Conservation (phyloP, 768 basidiomycete species). For the Lactifluus pinguis region DNA sequence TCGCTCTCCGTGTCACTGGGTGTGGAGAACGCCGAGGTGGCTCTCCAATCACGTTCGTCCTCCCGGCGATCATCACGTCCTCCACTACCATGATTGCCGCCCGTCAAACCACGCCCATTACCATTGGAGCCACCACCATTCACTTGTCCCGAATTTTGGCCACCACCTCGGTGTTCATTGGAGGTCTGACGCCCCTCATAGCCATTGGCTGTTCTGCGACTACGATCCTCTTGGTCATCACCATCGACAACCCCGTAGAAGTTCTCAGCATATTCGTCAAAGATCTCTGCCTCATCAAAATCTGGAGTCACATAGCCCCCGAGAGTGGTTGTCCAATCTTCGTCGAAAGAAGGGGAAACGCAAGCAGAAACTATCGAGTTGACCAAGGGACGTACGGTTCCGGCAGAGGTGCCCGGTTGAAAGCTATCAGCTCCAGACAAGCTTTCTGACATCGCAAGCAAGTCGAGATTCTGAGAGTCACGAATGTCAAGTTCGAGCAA, state of each 20-base stretch:
- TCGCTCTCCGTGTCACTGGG: conserved; percentile 29
- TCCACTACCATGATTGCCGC: conserved; percentile 21
- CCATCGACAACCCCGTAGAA: conserved; percentile 5
- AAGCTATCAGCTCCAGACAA: conserved; percentile 23
- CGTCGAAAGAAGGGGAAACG: conserved; percentile 11
- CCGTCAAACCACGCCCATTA: conserved; percentile 11
- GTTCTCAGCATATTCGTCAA: background rate
- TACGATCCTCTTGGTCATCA: background rate
- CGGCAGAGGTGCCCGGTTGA: conserved; percentile 39
- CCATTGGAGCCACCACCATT: conserved; percentile 25
- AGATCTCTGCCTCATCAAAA: conserved; percentile 4
- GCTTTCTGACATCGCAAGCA: conserved; percentile 6
- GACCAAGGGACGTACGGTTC: conserved; percentile 32
- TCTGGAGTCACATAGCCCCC: conserved; percentile 10
- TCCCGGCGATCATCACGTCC: conserved; percentile 34
- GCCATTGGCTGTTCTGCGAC: background rate
- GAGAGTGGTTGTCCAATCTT: conserved; percentile 4
- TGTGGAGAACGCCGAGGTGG: conserved; percentile 24
- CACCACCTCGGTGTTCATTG: conserved; percentile 10
- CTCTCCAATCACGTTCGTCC: conserved; percentile 26
- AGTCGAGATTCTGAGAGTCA: conserved; percentile 9
- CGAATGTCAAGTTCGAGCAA: background rate
- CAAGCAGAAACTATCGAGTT: conserved; percentile 8
- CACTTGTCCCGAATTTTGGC: conserved; percentile 19
- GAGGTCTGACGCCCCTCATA: background rate